Evolutionary conservation across 345 rosid genomes (phyloP).

Genomic region (Hypericum androsaemum): DNA sequence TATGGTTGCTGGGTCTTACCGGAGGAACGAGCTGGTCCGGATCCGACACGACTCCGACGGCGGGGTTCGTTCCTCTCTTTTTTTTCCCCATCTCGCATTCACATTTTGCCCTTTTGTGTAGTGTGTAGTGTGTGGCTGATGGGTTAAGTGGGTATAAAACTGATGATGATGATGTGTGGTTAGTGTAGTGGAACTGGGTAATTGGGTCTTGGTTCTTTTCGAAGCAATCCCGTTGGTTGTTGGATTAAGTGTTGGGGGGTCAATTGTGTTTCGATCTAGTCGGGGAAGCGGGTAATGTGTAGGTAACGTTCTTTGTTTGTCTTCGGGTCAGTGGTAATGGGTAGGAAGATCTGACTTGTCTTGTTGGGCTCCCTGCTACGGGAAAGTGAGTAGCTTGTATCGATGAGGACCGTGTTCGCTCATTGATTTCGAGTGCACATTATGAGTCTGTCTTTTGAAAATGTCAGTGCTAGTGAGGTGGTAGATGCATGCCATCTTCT

Average conservation of each 20-base stretch:
- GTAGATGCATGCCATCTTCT: too few relatives aligned
- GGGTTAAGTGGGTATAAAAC: not conserved
- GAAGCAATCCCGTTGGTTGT: not conserved
- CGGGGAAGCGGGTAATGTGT: not conserved
- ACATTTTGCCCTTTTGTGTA: not conserved
- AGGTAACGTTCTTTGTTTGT: constrained; percentile 6
- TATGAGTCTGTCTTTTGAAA: too few relatives aligned
- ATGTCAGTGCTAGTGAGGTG: too few relatives aligned
- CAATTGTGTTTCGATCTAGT: constrained; percentile 12
- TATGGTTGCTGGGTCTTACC: constrained; percentile 98
- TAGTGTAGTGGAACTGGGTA: constrained; percentile 1
- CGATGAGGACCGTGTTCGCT: too few relatives aligned
- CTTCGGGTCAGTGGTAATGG: not conserved
- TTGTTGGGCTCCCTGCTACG: not conserved
- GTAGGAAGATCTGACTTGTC: not conserved
- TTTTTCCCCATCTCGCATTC: constrained; percentile 9
- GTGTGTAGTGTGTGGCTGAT: constrained; percentile 17
- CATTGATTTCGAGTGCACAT: too few relatives aligned
- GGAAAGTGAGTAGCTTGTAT: too few relatives aligned
- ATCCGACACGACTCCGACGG: constrained; percentile 95
- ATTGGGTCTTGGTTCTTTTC: constrained; percentile 5
- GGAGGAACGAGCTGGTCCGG: constrained; percentile 92
- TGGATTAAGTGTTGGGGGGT: constrained; percentile 6
- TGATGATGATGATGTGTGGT: constrained; percentile 10
- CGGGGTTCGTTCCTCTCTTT: constrained; percentile 50